These are phyloP conservation scores for Trichoderma orchidacearum DNA, from an alignment of 495 filamentous ascomycete species.

Conservation along the genomic window DNA sequence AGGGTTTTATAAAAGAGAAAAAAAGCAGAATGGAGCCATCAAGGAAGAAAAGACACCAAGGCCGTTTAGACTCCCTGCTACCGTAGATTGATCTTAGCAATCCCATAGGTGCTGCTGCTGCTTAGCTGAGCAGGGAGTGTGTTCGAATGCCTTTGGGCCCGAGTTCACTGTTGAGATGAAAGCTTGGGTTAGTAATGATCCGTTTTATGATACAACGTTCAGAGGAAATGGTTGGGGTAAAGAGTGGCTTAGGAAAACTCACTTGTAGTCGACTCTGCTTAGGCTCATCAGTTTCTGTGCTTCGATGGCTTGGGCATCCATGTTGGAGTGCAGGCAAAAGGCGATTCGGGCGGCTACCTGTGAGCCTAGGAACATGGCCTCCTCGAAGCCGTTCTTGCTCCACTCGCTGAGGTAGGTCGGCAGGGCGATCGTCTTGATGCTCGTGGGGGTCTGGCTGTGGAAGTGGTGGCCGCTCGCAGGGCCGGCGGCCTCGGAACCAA, in stretches of 20 bases:
- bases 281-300: constrained; percentile 28
- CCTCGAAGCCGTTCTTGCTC: constrained; percentile 72
- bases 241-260: constrained; percentile 8
- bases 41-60: neutral
- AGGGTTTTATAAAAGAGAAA: too few species aligned
- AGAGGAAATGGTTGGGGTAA: neutral
- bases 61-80: neutral
- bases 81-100: neutral
- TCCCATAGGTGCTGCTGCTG: neutral
- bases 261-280: constrained; percentile 35
- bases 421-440: constrained; percentile 61
- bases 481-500: constrained; percentile 10
- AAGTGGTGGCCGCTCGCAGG: constrained; percentile 42
- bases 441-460: constrained; percentile 81
- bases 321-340: constrained; percentile 37
- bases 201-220: neutral
- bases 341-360: constrained; percentile 65
- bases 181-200: neutral
- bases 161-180: constrained; percentile 16
- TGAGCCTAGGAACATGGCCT: constrained; percentile 68
- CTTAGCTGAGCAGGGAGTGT: constrained; percentile 25
- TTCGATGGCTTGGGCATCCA: constrained; percentile 25
- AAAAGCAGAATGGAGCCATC: too few species aligned
- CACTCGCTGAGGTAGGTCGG: constrained; percentile 90
- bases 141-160: constrained; percentile 27